Conservation (phyloP, 2,329 filamentous ascomycete species). For the Penicillium sp. region DNA sequence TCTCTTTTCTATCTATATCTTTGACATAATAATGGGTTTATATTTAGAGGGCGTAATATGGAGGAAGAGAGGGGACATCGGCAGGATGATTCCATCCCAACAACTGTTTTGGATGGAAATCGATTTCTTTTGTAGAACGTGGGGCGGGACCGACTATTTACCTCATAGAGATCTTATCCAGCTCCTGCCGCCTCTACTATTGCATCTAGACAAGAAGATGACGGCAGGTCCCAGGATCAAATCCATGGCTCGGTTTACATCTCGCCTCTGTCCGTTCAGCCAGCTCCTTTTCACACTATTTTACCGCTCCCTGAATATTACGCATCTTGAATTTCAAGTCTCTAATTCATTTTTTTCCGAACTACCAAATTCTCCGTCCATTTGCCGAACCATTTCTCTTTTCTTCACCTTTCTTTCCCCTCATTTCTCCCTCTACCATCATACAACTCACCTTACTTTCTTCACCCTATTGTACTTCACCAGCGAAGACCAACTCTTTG, state of each 20-base stretch:
- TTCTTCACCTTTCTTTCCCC: no score
- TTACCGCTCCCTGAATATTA: background rate
- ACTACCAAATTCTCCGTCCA: background rate
- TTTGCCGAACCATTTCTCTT: no score
- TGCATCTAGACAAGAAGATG: background rate
- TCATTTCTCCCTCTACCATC: no score
- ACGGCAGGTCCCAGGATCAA: background rate
- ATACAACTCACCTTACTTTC: no score
- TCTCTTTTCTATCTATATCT: no score
- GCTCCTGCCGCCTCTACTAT: background rate
- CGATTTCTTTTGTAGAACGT: background rate
- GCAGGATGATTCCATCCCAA: background rate
- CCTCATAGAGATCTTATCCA: background rate
- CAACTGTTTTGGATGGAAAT: background rate
- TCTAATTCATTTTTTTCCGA: background rate
- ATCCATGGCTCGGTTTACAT: background rate
- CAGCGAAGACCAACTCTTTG: no score
- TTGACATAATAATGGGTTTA: no score
- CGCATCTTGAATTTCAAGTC: no score
- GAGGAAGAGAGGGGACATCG: background rate
- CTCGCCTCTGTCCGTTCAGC: background rate
- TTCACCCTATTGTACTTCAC: no score
- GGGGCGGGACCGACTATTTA: background rate
- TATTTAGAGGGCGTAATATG: no score
- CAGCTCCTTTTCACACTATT: no score